These are phyloP conservation scores for Russula abietina DNA, from an alignment of 768 basidiomycete genomes.

Conservation along the genomic window DNA sequence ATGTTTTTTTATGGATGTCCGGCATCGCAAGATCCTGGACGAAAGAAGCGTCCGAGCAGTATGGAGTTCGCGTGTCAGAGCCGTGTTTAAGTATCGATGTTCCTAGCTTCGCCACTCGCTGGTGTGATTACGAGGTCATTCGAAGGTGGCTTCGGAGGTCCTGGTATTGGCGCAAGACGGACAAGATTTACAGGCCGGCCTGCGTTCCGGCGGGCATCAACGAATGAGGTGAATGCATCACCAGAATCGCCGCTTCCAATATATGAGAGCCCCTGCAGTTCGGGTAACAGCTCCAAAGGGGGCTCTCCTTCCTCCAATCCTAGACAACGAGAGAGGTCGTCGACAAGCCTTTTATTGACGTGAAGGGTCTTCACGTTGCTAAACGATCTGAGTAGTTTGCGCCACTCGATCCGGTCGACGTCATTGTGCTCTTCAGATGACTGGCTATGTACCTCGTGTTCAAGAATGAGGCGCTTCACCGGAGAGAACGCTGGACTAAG, in stretches of 20 bases:
- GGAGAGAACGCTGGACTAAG: no score
- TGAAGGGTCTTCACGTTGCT: not conserved
- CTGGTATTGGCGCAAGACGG: no score
- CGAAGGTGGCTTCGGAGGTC: no score
- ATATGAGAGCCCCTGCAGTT: not conserved
- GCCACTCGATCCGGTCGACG: not conserved
- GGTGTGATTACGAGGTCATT: no score
- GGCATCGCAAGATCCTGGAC: no score
- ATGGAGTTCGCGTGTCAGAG: no score
- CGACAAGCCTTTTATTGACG: not conserved
- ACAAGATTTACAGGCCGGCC: not conserved
- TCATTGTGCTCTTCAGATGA: not conserved
- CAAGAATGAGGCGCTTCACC: no score
- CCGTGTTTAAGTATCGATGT: no score
- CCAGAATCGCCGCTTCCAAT: not conserved
- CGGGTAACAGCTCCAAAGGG: not conserved
- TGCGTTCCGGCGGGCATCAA: slow-evolving; percentile 23
- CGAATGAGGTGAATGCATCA: not conserved
- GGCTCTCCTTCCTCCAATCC: not conserved
- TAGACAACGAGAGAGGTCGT: not conserved
- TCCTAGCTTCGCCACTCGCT: no score
- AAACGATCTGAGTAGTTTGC: not conserved
- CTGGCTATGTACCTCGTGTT: no score
- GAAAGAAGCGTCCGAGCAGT: no score
- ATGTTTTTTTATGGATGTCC: no score